Percentiles rank a stretch among this genome's conserved stretches.
These are phyloP conservation scores for Scolecobasidium constrictum DNA, from an alignment of 2,329 filamentous ascomycete genomes.

Conservation along the genomic window DNA sequence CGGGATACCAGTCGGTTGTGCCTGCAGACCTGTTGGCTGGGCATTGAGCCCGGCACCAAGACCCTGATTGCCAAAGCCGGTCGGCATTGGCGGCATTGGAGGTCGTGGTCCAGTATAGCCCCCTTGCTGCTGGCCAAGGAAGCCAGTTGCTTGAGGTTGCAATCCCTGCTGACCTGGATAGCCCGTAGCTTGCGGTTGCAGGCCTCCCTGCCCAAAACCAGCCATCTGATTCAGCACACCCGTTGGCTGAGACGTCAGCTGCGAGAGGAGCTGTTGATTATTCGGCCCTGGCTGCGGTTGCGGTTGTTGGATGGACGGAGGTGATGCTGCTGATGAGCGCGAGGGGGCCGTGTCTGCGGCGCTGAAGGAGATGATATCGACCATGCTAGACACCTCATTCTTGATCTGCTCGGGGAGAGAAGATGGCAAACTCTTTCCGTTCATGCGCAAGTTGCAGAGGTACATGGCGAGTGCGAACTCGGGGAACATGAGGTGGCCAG, in stretches of 20 bases:
- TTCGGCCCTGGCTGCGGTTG: slow-evolving; percentile 54
- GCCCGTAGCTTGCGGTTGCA: slow-evolving; percentile 29
- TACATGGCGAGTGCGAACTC: slow-evolving; percentile 99
- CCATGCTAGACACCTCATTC: slow-evolving; percentile 99
- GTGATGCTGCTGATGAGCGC: slow-evolving; percentile 36
- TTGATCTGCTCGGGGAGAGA: slow-evolving; percentile 72
- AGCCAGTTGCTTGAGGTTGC: slow-evolving; percentile 41
- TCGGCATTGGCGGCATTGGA: slow-evolving; percentile 76
- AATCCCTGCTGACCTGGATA: slow-evolving; percentile 54
- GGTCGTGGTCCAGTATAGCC: slow-evolving; percentile 73
- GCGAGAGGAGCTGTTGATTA: slow-evolving; percentile 49
- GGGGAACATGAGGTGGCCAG: slow-evolving; percentile 90
- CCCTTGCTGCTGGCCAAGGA: slow-evolving; percentile 51
- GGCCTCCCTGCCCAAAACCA: neutral
- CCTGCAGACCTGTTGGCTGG: slow-evolving; percentile 51
- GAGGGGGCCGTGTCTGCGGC: slow-evolving; percentile 59
- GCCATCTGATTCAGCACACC: slow-evolving; percentile 28
- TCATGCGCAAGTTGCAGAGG: slow-evolving; percentile 86
- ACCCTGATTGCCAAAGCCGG: slow-evolving; percentile 53
- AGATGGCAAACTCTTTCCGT: slow-evolving; percentile 69
- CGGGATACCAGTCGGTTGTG: slow-evolving; percentile 80
- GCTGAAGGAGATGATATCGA: slow-evolving; percentile 96
- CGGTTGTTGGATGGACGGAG: slow-evolving; percentile 40
- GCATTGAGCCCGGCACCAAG: slow-evolving; percentile 46
- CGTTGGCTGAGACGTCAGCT: slow-evolving; percentile 43